These are phyloP conservation scores for Akanthomyces lecanii DNA, from an alignment of 2,329 filamentous ascomycete genomes.

Conservation along the genomic window DNA sequence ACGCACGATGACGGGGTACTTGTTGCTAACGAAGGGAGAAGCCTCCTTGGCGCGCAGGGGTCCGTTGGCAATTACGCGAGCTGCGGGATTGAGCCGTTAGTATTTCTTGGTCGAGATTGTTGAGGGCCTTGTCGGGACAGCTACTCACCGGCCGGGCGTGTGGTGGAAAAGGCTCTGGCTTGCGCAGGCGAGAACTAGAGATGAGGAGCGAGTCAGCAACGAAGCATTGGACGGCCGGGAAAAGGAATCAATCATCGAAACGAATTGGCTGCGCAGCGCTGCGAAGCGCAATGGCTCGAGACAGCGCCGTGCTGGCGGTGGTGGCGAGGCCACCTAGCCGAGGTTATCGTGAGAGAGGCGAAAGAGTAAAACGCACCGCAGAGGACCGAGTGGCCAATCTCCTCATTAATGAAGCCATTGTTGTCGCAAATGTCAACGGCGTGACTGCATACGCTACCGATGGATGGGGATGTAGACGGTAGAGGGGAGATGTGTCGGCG, in stretches of 20 bases:
- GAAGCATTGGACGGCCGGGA: constrained; percentile 16
- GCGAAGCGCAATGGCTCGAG: constrained; percentile 1
- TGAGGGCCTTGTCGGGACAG: constrained; percentile 17
- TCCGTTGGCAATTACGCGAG: constrained; percentile 79
- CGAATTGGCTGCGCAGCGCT: neutral
- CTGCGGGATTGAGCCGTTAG: constrained; percentile 38
- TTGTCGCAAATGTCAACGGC: constrained; percentile 29
- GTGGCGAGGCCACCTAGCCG: constrained; percentile 17
- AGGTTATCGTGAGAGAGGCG: constrained; percentile 19
- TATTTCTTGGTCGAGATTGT: neutral
- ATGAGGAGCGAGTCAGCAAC: neutral
- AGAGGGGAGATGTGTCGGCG: constrained; percentile 14
- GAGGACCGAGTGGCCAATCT: constrained; percentile 53
- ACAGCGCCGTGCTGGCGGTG: neutral
- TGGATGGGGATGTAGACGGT: constrained; percentile 7
- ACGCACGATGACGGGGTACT: constrained; percentile 91
- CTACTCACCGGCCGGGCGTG: constrained; percentile 68
- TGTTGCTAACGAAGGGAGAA: constrained; percentile 76
- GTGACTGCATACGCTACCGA: constrained; percentile 29
- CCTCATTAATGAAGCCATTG: constrained; percentile 60
- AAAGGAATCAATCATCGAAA: neutral
- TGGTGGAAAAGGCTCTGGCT: constrained; percentile 79
- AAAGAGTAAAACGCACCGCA: constrained; percentile 44
- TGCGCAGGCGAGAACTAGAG: constrained; percentile 33
- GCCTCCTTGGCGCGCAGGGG: constrained; percentile 92